Evolutionary conservation across 176 grass and related monocot genomes (phyloP).

Genomic region (Tillandsia leiboldiana): DNA sequence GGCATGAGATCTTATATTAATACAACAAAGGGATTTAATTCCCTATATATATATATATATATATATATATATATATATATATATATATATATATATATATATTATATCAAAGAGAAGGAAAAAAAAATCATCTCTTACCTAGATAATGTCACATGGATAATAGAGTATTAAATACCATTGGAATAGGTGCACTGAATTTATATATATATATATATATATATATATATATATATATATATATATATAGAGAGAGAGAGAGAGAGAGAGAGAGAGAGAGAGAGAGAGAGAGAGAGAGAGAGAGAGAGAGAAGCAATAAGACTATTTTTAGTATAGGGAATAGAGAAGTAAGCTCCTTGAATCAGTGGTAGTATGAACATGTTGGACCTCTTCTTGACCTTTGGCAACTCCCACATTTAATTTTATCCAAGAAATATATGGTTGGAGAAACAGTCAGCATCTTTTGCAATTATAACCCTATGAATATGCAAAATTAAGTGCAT

Average conservation of each 20-base stretch:
- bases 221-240: no score
- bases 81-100: no score
- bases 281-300: no score
- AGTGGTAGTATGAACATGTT: background rate
- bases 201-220: background rate
- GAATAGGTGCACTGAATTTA: background rate
- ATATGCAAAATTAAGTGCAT: no score
- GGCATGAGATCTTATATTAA: no score
- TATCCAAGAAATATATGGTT: slow-evolving; percentile 14
- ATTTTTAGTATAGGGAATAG: slow-evolving; percentile 14
- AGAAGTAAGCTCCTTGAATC: background rate
- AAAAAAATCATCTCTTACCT: background rate
- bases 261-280: no score
- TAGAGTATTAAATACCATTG: background rate
- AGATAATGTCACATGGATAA: slow-evolving; percentile 1
- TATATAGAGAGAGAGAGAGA: no score
- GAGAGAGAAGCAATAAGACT: background rate
- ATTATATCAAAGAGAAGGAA: no score
- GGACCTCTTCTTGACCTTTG: slow-evolving; percentile 17
- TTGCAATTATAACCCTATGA: no score
- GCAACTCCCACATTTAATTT: slow-evolving; percentile 13
- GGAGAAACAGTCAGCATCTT: background rate
- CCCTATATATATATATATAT: no score
- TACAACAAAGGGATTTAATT: no score
- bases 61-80: no score